Conservation (phyloP, 495 filamentous ascomycete species). For the Annulohypoxylon stygium region DNA sequence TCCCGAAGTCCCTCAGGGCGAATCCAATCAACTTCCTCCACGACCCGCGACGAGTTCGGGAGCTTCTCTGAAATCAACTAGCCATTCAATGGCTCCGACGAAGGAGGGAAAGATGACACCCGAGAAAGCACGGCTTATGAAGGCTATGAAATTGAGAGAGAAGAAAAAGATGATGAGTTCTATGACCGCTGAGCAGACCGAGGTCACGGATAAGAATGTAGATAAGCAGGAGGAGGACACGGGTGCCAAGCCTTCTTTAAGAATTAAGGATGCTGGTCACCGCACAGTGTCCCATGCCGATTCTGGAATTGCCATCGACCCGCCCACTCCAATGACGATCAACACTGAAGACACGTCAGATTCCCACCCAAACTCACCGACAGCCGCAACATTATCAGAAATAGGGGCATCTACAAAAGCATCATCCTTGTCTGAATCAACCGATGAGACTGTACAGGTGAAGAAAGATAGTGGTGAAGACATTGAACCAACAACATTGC, state of each 20-base stretch:
- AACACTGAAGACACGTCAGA: constrained; percentile 59
- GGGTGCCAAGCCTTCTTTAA: constrained; percentile 32
- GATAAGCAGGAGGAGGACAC: constrained; percentile 43
- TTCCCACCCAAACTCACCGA: constrained; percentile 65
- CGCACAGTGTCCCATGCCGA: constrained; percentile 54
- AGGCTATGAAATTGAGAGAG: constrained; percentile 85
- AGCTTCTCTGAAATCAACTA: constrained; percentile 60
- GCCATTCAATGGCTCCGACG: constrained; percentile 51
- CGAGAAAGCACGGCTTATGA: constrained; percentile 92
- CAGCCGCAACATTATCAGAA: constrained; percentile 60
- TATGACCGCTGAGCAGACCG: constrained; percentile 39
- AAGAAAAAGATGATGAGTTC: constrained; percentile 79
- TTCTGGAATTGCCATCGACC: constrained; percentile 56
- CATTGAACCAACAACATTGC: background rate
- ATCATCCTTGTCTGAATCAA: constrained; percentile 67
- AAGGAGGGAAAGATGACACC: constrained; percentile 79
- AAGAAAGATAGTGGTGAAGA: constrained; percentile 44
- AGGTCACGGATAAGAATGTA: constrained; percentile 24
- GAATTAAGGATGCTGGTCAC: constrained; percentile 35
- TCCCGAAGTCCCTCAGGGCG: constrained; percentile 46
- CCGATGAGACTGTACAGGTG: constrained; percentile 63
- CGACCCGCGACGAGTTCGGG: constrained; percentile 67
- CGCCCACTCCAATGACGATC: constrained; percentile 46
- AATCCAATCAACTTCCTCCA: constrained; percentile 54
- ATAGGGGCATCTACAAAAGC: constrained; percentile 66